Evolutionary conservation across 139 green algal genomes (phyloP).

Genomic region (Asterochloris sp.): DNA sequence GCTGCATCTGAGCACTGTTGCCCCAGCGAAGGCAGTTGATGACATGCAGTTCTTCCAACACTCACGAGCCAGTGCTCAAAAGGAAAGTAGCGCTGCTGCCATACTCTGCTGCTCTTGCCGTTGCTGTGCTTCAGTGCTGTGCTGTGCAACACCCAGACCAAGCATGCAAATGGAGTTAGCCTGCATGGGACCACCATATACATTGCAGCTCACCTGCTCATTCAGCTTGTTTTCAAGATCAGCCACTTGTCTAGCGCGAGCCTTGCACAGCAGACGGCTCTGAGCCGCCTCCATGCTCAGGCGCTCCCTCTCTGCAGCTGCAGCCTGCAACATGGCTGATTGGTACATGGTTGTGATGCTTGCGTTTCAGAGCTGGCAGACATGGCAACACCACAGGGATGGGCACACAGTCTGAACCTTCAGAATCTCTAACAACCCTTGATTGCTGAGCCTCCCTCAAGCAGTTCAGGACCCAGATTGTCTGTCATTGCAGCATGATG

Average conservation of each 20-base stretch:
- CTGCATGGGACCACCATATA: neutral
- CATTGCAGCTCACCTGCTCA: neutral
- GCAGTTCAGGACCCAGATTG: neutral
- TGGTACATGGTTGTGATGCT: too few species aligned
- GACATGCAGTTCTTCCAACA: too few species aligned
- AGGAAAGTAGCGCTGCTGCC: too few species aligned
- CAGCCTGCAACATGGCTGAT: neutral
- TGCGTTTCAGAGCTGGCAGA: too few species aligned
- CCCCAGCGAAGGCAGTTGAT: too few species aligned
- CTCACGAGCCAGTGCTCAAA: too few species aligned
- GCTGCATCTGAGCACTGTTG: too few species aligned
- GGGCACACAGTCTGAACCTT: too few species aligned
- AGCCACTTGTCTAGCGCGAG: conserved; percentile 27
- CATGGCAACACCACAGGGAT: too few species aligned
- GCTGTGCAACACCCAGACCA: neutral
- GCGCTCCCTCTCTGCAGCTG: conserved; percentile 25
- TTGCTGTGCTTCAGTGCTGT: too few species aligned
- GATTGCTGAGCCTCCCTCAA: neutral
- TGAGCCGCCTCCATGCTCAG: conserved; percentile 29
- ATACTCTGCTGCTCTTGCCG: too few species aligned
- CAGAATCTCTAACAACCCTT: too few species aligned
- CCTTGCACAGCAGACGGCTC: conserved; percentile 28
- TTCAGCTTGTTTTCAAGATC: conserved; percentile 21
- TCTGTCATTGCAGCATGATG: neutral
- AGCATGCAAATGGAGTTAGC: neutral